Base-by-base conservation (phyloP, 208 protist species). In the Trypanosoma lewisi region DNA sequence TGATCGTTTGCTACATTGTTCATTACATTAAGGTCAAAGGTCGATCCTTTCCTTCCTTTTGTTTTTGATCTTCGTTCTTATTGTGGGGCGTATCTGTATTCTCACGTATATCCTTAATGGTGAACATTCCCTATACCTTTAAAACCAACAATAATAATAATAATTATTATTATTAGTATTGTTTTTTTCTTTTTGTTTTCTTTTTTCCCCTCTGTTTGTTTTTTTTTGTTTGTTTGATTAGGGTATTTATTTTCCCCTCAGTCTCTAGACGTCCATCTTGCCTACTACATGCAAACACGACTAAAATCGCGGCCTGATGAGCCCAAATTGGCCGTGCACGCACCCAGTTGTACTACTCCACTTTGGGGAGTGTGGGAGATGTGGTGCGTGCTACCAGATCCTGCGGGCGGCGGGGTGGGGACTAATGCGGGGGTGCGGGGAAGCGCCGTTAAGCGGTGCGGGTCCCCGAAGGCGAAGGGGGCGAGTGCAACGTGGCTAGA, bases 331-430 rank as follows among this genome's bases (percentile, higher is more conserved):
- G 58, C 41, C 27, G 25, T 59, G 8, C 50, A 48, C 19, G 30
- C 52, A 14, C n/a, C 56, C 25, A 50, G 45, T 11, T 67, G 71
- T 27, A 75, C 80, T 14, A 94, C 85, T 17, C 70, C 87, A 44
- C 70, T 96, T n/a, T 96, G 90, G 87, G 84, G 90, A n/a, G 89
- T 83, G 52, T 96, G 90, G 87, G 86, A 96, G 71, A 73, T 93
- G 75, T 96, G 87, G 90, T 93, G 86, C 48, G 86, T 91, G 47
- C 49, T 96, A 0, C 73, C 73, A 21, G 70, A 61, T 8, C 14
- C 68, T 47, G 44, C 60, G 73, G 19, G 19, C 36, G 36, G 42
- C 6, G 33, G 56, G n/a, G n/a, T 72, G 44, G 31, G 42, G 19
- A 44, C 2, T 52, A 44, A 52, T 12, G 21, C 30, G 8, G 36